phyloP scores from a whole-genome alignment of 805 yeast species.

The Scheffersomyces lignosus region DNA sequence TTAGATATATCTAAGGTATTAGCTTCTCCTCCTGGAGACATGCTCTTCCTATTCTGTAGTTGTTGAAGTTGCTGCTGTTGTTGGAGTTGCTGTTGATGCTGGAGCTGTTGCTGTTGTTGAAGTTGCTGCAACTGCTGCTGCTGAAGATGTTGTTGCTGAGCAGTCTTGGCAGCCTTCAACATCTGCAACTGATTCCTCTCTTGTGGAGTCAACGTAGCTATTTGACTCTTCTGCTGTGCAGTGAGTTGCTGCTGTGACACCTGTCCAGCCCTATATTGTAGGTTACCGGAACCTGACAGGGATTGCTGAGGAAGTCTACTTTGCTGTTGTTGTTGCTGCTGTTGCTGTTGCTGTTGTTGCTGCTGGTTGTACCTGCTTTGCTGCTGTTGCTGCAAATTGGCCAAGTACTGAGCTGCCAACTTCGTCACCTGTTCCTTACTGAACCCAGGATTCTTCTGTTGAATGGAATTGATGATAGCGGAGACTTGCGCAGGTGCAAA shows the following conservation, averaged over 20 bases:
- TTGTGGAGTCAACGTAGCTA: slow-evolving; percentile 43
- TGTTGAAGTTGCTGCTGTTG: slow-evolving; percentile 7
- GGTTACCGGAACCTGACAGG: slow-evolving; percentile 3
- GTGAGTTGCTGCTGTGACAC: slow-evolving; percentile 5
- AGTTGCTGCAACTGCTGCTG: slow-evolving; percentile 17
- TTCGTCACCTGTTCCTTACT: slow-evolving; percentile 65
- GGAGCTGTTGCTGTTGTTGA: slow-evolving; percentile 4
- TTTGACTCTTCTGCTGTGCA: slow-evolving; percentile 6
- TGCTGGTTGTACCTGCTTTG: slow-evolving; percentile 28
- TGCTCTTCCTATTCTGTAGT: slow-evolving; percentile 10
- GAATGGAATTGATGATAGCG: slow-evolving; percentile 63
- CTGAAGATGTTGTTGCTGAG: slow-evolving; percentile 26
- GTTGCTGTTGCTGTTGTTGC: slow-evolving; percentile 26
- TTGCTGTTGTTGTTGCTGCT: slow-evolving; percentile 12
- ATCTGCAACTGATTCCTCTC: slow-evolving; percentile 43
- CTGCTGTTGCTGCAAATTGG: slow-evolving; percentile 56
- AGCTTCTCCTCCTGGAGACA: slow-evolving; percentile 7
- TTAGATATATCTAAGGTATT: slow-evolving; percentile 24
- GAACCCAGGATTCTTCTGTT: slow-evolving; percentile 62
- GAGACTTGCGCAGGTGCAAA: slow-evolving; percentile 65
- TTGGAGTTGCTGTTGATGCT: slow-evolving; percentile 5
- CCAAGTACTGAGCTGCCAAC: slow-evolving; percentile 63
- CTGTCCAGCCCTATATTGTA: slow-evolving; percentile 4
- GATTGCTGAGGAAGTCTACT: not conserved
- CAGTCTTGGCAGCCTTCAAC: slow-evolving; percentile 36